Evolutionary conservation across 208 protist species (phyloP).

Genomic region (Trypanosoma melophagium): DNA sequence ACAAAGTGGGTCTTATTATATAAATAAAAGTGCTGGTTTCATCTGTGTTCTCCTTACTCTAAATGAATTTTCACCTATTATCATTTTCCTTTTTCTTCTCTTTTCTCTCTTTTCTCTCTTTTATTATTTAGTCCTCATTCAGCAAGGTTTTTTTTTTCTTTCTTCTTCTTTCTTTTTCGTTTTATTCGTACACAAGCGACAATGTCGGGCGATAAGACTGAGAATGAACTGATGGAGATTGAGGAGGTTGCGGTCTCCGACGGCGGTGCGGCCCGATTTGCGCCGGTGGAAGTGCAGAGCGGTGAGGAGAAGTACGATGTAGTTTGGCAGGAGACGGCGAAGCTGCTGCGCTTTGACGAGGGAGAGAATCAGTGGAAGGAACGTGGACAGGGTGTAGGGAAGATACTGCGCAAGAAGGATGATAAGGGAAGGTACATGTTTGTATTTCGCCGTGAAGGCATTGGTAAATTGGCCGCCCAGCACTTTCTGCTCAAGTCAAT

Average conservation of each 20-base stretch:
- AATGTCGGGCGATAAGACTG: slow-evolving; percentile 50
- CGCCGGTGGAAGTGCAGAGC: slow-evolving; percentile 77
- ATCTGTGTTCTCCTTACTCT: no score
- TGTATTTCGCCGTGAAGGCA: slow-evolving; percentile 85
- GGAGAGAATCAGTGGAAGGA: slow-evolving; percentile 94
- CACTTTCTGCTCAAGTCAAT: slow-evolving; percentile 84
- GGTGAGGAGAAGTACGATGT: slow-evolving; percentile 85
- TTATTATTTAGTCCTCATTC: no score
- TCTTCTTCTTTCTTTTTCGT: neutral
- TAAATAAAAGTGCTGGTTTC: no score
- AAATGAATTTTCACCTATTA: no score
- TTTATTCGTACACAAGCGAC: neutral
- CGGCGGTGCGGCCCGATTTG: slow-evolving; percentile 77
- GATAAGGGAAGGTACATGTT: slow-evolving; percentile 70
- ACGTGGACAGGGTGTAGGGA: slow-evolving; percentile 78
- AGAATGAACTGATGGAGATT: slow-evolving; percentile 87
- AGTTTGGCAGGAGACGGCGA: slow-evolving; percentile 66
- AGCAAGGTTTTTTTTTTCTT: neutral
- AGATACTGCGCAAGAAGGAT: slow-evolving; percentile 79
- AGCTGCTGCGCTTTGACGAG: slow-evolving; percentile 91
- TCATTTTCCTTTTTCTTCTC: no score
- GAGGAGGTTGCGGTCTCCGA: slow-evolving; percentile 89
- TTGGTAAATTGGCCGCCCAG: slow-evolving; percentile 85
- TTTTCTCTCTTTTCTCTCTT: no score
- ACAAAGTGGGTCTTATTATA: no score